Conservation (phyloP, 306 rosid species). For the Lablab purpureus region DNA sequence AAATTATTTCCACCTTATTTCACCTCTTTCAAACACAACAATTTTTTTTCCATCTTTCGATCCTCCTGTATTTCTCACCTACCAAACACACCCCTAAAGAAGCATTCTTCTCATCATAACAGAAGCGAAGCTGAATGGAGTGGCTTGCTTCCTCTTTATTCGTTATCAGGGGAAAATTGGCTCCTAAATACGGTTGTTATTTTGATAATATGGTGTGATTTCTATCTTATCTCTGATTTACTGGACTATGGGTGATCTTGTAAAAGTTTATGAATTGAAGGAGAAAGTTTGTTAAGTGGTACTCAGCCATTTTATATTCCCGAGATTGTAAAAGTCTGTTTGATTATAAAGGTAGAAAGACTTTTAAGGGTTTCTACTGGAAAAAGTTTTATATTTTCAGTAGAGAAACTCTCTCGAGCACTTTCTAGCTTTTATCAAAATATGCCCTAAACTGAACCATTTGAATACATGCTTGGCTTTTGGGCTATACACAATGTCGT, state of each 20-base stretch:
- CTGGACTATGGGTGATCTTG: background rate
- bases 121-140: background rate
- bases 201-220: background rate
- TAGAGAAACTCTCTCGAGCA: too few species aligned
- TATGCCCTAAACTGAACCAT: background rate
- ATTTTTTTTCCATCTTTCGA: too few species aligned
- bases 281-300: background rate
- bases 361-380: too few species aligned
- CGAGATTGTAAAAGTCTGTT: background rate
- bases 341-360: too few species aligned
- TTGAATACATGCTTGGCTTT: constrained; percentile 9
- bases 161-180: background rate
- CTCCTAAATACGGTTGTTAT: background rate
- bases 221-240: background rate
- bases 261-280: background rate
- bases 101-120: background rate
- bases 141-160: constrained; percentile 8
- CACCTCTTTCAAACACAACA: too few species aligned
- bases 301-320: background rate
- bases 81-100: background rate
- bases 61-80: too few species aligned
- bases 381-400: too few species aligned
- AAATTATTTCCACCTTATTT: too few species aligned
- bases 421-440: too few species aligned
- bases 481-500: background rate